A percentile compares a stretch with the other conserved stretches of the same genome.
phyloP scores from a whole-genome alignment of 805 yeast species.

The Blastobotrys muscicola region DNA sequence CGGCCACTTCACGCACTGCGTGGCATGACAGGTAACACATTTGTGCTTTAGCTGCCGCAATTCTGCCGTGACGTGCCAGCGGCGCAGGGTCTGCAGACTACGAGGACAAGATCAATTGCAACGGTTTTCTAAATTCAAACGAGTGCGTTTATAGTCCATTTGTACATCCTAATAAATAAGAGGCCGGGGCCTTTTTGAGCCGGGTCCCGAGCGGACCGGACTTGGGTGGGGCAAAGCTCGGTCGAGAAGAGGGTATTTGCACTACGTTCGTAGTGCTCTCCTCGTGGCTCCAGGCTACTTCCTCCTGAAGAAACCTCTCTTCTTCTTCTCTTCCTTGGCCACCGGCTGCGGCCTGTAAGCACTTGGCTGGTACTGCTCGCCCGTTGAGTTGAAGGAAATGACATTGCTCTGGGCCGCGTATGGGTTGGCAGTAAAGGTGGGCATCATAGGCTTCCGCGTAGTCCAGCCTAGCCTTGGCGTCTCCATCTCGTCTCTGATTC shows the following conservation, averaged over 20 bases:
- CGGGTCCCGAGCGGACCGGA: too few species aligned
- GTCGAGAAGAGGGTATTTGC: too few species aligned
- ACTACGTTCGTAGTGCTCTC: too few species aligned
- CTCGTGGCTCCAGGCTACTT: conserved; percentile 33
- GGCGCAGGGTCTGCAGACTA: too few species aligned
- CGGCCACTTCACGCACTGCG: too few species aligned
- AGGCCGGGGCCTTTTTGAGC: too few species aligned
- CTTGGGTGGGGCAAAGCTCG: too few species aligned
- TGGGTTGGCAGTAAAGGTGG: conserved; percentile 36
- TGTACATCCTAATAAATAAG: too few species aligned
- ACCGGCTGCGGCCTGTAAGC: conserved; percentile 28
- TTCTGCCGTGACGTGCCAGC: too few species aligned
- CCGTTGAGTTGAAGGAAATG: conserved; percentile 26
- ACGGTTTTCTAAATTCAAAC: too few species aligned
- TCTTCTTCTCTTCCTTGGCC: conserved; percentile 53
- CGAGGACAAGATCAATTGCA: too few species aligned
- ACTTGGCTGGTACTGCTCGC: conserved; percentile 14
- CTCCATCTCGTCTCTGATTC: conserved; percentile 74
- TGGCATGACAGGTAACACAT: neutral
- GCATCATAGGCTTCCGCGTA: conserved; percentile 59
- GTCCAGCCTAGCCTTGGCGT: conserved; percentile 74
- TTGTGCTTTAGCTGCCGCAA: neutral
- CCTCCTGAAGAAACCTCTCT: conserved; percentile 72
- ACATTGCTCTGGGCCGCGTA: conserved; percentile 28
- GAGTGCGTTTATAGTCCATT: too few species aligned